phyloP scores from a whole-genome alignment of 106 monocot genomes.

The Chionographis japonica region DNA sequence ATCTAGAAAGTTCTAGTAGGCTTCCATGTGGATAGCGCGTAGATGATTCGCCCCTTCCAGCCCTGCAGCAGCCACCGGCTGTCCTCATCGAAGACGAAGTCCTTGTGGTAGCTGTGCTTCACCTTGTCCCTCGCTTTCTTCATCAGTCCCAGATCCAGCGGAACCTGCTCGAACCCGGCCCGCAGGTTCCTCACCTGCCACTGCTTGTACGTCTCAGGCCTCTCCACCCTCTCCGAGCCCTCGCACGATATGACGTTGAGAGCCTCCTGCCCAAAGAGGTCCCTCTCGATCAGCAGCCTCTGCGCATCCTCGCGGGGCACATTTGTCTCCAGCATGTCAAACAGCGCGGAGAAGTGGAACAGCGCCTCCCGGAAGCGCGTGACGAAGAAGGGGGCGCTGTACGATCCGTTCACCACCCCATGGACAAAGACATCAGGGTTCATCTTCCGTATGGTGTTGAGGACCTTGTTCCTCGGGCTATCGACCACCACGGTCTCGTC shows the following conservation, averaged over 20 bases:
- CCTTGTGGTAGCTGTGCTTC: constrained; percentile 39
- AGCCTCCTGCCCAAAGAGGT: constrained; percentile 46
- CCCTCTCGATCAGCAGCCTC: constrained; percentile 56
- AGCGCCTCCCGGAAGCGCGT: constrained; percentile 68
- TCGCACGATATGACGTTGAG: constrained; percentile 73
- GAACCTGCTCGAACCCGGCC: constrained; percentile 58
- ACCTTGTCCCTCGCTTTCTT: constrained; percentile 36
- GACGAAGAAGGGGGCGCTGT: constrained; percentile 65
- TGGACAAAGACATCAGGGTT: constrained; percentile 65
- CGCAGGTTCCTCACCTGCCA: constrained; percentile 57
- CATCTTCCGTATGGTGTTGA: constrained; percentile 50
- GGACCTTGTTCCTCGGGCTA: constrained; percentile 48
- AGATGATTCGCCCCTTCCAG: constrained; percentile 61
- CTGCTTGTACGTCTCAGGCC: constrained; percentile 78
- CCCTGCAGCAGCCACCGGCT: constrained; percentile 60
- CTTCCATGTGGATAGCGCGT: constrained; percentile 53
- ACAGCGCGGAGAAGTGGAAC: constrained; percentile 57
- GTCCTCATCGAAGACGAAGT: constrained; percentile 58
- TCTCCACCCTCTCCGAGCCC: constrained; percentile 55
- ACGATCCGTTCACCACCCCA: constrained; percentile 42
- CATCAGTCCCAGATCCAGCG: constrained; percentile 23
- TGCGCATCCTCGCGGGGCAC: constrained; percentile 50
- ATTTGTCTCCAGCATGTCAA: constrained; percentile 61
- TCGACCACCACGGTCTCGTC: constrained; percentile 61
- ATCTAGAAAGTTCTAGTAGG: constrained; percentile 6